These are phyloP conservation scores for Penicillium desertorum DNA, from an alignment of 495 filamentous ascomycete species.

Conservation along the genomic window DNA sequence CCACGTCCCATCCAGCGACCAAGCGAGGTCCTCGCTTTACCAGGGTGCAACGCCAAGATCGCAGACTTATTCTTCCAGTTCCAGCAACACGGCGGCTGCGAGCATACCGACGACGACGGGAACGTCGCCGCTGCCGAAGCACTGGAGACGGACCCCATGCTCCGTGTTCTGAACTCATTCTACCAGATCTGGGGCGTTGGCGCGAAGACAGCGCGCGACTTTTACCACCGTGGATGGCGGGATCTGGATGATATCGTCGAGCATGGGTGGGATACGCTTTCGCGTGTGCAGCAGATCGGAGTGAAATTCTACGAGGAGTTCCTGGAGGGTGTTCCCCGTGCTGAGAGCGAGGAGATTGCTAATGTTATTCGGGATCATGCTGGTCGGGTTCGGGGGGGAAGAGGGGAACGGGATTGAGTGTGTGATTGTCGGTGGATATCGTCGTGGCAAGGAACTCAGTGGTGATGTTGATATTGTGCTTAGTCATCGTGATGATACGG, in stretches of 20 bases:
- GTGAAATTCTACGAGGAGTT: constrained; percentile 96
- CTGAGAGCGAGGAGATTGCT: constrained; percentile 72
- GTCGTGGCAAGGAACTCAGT: constrained; percentile 70
- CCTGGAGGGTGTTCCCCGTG: constrained; percentile 63
- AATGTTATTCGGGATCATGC: constrained; percentile 62
- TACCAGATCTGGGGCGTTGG: constrained; percentile 87
- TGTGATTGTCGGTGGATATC: constrained; percentile 80
- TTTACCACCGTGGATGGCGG: constrained; percentile 72
- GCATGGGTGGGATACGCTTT: constrained; percentile 72
- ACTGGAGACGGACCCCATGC: constrained; percentile 60
- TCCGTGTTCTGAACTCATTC: constrained; percentile 66
- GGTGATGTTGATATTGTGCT: constrained; percentile 88
- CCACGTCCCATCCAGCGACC: constrained; percentile 58
- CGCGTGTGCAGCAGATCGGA: constrained; percentile 85
- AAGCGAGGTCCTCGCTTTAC: constrained; percentile 66
- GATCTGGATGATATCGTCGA: constrained; percentile 83
- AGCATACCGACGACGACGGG: constrained; percentile 44
- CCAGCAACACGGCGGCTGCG: constrained; percentile 38
- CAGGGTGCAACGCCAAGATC: constrained; percentile 80
- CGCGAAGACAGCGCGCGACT: constrained; percentile 77
- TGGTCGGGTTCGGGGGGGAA: constrained; percentile 40
- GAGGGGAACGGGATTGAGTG: constrained; percentile 53
- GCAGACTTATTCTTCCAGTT: constrained; percentile 78
- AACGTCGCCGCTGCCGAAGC: constrained; percentile 61
- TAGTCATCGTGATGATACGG: constrained; percentile 67